phyloP scores from a whole-genome alignment of 1,284 basidiomycete species.

The Singerocomus rubriflavus region DNA sequence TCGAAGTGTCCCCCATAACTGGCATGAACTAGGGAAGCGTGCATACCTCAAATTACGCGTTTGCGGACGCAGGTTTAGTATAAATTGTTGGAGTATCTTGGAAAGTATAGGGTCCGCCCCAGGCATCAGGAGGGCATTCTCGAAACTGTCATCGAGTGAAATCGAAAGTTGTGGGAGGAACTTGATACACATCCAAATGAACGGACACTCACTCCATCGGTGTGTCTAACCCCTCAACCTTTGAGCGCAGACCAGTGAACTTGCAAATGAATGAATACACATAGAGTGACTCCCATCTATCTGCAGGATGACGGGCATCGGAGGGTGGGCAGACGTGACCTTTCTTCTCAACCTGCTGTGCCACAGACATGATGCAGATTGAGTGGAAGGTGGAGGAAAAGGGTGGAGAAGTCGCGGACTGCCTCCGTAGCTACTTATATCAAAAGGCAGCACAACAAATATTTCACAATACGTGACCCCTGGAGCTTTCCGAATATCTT shows the following conservation, averaged over 20 bases:
- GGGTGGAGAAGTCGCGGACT: conserved; percentile 36
- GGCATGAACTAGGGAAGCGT: conserved; percentile 29
- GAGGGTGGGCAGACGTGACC: conserved; percentile 74
- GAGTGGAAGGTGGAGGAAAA: conserved; percentile 31
- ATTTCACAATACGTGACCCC: conserved; percentile 33
- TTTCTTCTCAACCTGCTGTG: conserved; percentile 46
- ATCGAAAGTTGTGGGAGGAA: conserved; percentile 31
- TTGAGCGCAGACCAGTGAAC: conserved; percentile 69
- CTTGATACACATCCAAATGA: conserved; percentile 11
- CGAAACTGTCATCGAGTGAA: conserved; percentile 52
- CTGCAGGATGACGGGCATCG: conserved; percentile 64
- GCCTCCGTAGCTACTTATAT: conserved; percentile 38
- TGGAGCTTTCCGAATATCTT: conserved; percentile 24
- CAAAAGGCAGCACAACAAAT: conserved; percentile 33
- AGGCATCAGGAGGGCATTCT: conserved; percentile 66
- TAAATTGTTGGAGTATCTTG: conserved; percentile 66
- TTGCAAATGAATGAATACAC: conserved; percentile 79
- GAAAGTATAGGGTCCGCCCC: conserved; percentile 70
- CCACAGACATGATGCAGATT: conserved; percentile 40
- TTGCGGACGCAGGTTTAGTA: conserved; percentile 74
- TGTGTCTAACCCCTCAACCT: conserved; percentile 72
- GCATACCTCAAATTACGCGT: conserved; percentile 80
- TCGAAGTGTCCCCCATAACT: conserved; percentile 31
- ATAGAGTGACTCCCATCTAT: conserved; percentile 83
- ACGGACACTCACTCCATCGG: conserved; percentile 68